Evolutionary conservation across 225 moss, liverwort and hornwort genomes (phyloP), one percentile per base, ranked within the genome.

Genomic region (Physcomitrium patens): DNA sequence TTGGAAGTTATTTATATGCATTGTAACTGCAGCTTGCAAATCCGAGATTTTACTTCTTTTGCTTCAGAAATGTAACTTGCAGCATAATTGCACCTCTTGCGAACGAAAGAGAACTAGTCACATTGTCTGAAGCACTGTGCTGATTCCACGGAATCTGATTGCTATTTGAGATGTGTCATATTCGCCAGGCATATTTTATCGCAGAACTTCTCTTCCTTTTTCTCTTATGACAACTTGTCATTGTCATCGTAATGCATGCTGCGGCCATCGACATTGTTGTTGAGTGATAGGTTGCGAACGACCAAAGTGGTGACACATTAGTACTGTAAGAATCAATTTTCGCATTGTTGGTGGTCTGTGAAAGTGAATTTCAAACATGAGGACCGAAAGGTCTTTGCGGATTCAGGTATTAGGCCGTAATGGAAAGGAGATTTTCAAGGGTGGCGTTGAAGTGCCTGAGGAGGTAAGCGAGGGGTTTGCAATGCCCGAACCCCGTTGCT

Each of bases 371-470:
- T 70, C 63, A 43, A 65, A 27, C 49, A 85, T 83, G 85, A 76
- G 73, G 83, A 78, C 9, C 9, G 83, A 79, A 70, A 81, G 67
- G 70, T 76, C 78, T 24, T 67, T 85, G 49, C 22, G 63, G 43
- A 73, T 88, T 63, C 80, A 83, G 65, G 83, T 85, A 47, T 61
- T 88, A 57, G 78, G 66, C 1, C 67, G 83, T 28, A 88, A 76
- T 73, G 83, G 83, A 7, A 83, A 76, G 22, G 85, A 88, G 49
- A 28, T 85, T 67, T 73, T 85, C 26, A 78, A 83, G 0, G 85
- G 85, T 6, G 85, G 85, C 14, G n/a, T 88, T 68, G 88, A 88
- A 71, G 67, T 83, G 67, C 23, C 71, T 15, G 62, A 88, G 56
- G 85, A 85, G 70, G 81, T 85, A 76, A 78, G 77, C 0, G 50